Evolutionary conservation across 2,329 filamentous ascomycete species (phyloP), one percentile per base, ranked within the genome.

Genomic region (Myriosclerotinia curreyana): DNA sequence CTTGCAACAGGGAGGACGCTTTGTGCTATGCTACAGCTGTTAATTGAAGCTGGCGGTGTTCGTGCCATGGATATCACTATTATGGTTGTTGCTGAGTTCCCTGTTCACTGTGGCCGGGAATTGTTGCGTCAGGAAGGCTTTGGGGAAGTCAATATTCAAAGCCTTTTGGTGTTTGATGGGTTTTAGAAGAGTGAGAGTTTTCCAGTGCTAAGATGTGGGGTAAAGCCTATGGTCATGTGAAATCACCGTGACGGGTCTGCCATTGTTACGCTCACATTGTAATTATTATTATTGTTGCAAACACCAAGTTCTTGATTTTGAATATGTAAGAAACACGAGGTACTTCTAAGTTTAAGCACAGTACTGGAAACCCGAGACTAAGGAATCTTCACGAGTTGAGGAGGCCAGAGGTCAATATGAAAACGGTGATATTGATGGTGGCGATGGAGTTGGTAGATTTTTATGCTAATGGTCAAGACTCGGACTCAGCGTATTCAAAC

Each of bases 1-100:
- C 66, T 71, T 68, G 58, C 69, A 14, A 70, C 68, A 17, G 69
- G 69, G 38, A 53, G 64, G 66, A 71, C 69, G 22, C 70, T 71
- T 65, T 69, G 65, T 54, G 68, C 68, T 60, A 67, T 70, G 28
- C 49, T 71, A 56, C 56, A 69, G 53, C 46, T 71, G 51, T 62
- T 71, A 58, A 42, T 49, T 52, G 46, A 69, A 64, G 67, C 64
- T 65, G 68, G 67, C 64, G 68, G 67, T 17, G 63, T 71, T 36
- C 12, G 60, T 25, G 22, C 34, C 22, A 65, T 70, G 34, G 14
- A 68, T 67, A 20, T 69, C 36, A 68, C 64, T 50, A 42, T 70
- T 17, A 68, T 71, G 60, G 59, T 66, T 20, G 67, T 71, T 52
- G 67, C 67, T 17, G 69, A 71, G 52, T 70, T 71, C 49, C 69